Percentiles rank a stretch among this genome's conserved stretches.
These are phyloP conservation scores for Pyricularia sp. DNA, from an alignment of 2,329 filamentous ascomycete genomes.

Conservation along the genomic window DNA sequence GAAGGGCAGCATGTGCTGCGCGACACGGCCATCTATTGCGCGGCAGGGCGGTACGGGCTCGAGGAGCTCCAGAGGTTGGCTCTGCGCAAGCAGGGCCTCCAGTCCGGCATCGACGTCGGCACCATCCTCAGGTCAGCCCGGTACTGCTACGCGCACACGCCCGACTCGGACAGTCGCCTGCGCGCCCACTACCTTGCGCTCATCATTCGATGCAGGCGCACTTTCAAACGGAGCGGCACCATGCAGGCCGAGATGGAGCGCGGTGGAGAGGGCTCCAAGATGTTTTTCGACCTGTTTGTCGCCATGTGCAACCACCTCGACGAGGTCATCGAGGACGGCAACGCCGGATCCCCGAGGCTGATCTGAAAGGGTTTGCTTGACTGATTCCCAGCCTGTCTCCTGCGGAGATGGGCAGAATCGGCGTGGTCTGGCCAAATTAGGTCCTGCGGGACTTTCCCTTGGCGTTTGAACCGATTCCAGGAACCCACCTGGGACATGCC, in stretches of 20 bases:
- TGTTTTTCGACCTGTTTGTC: conserved; percentile 98
- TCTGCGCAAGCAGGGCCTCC: conserved; percentile 88
- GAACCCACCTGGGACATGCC: background rate
- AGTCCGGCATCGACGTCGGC: conserved; percentile 83
- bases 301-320: conserved; percentile 98
- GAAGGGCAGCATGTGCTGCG: conserved; percentile 71
- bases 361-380: conserved; percentile 30
- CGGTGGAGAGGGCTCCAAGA: conserved; percentile 63
- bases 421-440: background rate
- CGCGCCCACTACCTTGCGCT: conserved; percentile 95
- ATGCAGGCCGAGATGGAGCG: conserved; percentile 99
- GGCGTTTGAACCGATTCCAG: background rate
- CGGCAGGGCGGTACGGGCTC: conserved; percentile 81
- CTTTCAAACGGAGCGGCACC: conserved; percentile 95
- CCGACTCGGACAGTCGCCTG: conserved; percentile 82
- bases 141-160: conserved; percentile 93
- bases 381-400: background rate
- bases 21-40: conserved; percentile 92
- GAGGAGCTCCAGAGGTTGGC: conserved; percentile 87
- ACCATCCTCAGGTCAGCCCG: conserved; percentile 87
- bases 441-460: background rate
- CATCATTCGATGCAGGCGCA: conserved; percentile 94
- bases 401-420: background rate
- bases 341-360: conserved; percentile 49
- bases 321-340: conserved; percentile 83